Conservation (phyloP, 2,329 filamentous ascomycete species). For the Nakataea oryzae region DNA sequence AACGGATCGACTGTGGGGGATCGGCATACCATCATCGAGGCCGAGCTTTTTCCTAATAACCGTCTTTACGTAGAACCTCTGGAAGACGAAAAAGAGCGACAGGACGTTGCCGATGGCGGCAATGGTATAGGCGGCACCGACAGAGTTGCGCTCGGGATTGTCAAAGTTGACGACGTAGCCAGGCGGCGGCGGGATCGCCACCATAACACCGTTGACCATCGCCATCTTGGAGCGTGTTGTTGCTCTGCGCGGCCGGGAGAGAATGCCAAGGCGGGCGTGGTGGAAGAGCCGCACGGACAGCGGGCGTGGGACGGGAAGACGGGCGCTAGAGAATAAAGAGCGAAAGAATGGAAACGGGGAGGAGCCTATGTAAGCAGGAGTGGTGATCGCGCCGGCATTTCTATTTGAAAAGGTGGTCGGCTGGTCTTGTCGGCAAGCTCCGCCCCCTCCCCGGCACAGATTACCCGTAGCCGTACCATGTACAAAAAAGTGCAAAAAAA, state of each 20-base stretch:
- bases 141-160: constrained; percentile 12
- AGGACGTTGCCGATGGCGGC: constrained; percentile 13
- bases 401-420: no score
- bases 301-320: background rate
- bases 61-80: constrained; percentile 17
- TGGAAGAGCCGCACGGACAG: no score
- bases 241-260: background rate
- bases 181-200: constrained; percentile 13
- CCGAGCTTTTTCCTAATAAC: constrained; percentile 13
- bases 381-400: no score
- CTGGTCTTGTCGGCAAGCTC: no score
- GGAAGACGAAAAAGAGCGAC: constrained; percentile 12
- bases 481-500: no score
- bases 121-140: constrained; percentile 12
- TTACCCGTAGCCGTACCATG: no score
- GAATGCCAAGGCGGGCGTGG: background rate
- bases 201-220: constrained; percentile 6
- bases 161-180: constrained; percentile 18
- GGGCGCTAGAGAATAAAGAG: background rate
- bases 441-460: no score
- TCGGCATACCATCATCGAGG: constrained; percentile 16
- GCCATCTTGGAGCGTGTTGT: background rate
- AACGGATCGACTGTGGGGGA: background rate
- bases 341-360: background rate
- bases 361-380: no score